Base-by-base conservation (phyloP, 83 land plant genomes). In the Diphasiastrum complanatum region DNA sequence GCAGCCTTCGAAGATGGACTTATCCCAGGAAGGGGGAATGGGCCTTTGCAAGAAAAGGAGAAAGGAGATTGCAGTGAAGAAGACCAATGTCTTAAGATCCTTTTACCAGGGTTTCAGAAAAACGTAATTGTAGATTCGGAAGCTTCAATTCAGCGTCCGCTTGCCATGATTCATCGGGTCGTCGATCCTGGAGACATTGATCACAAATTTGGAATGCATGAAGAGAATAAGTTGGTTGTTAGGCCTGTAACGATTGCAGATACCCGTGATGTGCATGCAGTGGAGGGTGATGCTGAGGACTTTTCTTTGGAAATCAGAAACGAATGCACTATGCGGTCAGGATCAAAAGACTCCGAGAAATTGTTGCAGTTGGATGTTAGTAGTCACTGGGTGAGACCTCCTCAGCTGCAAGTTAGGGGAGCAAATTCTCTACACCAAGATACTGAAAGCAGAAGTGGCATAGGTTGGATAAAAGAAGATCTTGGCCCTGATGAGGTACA, bases 401-500 rank as follows among this genome's bases (percentile, higher is more conserved):
- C 40, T 59, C 22, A 20, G 45, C 53, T 58, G 16, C 38, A 58
- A 60, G 48, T 50, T 30, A 14, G 18, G n/a, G 53, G 50, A 19
- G 40, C 12, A 5, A 50, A 69, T 19, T 41, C 26, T 14, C 33
- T 38, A 33, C n/a, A n/a, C n/a, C n/a, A n/a, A n/a, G n/a, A n/a
- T n/a, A 50, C 14, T 33, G 45, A 47, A 24, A 23, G 23, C 5
- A 47, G 32, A 30, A 61, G 59, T 54, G 64, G 57, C 28, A 54
- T 53, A 33, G 67, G 46, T 29, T 45, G 66, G 76, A 41, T 65
- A 59, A 52, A 37, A 32, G 66, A 73, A 12, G 57, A 68, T 32
- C 56, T 73, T 19, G 76, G 74, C 43, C 74, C 75, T 49, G 76
- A 73, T 32, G 76, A 73, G 76, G 76, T 67, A 30, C 45, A 35